A percentile compares a stretch with the other conserved stretches of the same genome.
Conservation (phyloP, 148 eudicot species). For the Cornus suecica region DNA sequence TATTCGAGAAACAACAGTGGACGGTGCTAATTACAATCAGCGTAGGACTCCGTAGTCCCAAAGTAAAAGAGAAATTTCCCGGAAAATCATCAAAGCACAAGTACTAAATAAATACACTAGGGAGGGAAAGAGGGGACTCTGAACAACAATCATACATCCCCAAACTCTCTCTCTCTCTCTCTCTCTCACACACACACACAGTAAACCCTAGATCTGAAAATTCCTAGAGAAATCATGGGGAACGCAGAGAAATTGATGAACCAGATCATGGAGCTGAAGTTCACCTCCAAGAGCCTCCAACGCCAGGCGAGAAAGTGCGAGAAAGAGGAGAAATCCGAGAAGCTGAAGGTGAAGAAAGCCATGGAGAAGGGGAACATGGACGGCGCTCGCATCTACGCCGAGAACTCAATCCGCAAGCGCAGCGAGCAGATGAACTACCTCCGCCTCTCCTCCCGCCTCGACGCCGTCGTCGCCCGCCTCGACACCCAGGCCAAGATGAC, state of each 20-base stretch:
- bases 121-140: too few species aligned
- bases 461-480: conserved; percentile 57
- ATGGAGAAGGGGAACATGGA: conserved; percentile 57
- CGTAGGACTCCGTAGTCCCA: too few species aligned
- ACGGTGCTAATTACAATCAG: too few species aligned
- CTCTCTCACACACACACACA: background rate
- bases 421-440: conserved; percentile 68
- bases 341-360: conserved; percentile 50
- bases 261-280: conserved; percentile 69
- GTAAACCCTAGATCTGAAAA: background rate
- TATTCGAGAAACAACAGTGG: too few species aligned
- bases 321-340: conserved; percentile 52
- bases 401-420: conserved; percentile 57
- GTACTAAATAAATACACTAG: too few species aligned
- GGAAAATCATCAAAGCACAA: too few species aligned
- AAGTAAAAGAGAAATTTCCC: background rate
- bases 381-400: conserved; percentile 54
- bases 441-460: conserved; percentile 56
- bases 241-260: conserved; percentile 66
- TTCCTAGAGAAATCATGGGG: conserved; percentile 32
- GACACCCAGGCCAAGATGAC: conserved; percentile 63
- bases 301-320: conserved; percentile 57
- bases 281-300: conserved; percentile 56
- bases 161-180: background rate
- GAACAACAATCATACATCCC: too few species aligned